These are phyloP conservation scores for slime mould (Dictyostelium discoideum) DNA, from an alignment of 78 protist species.

Conservation along the genomic window DNA sequence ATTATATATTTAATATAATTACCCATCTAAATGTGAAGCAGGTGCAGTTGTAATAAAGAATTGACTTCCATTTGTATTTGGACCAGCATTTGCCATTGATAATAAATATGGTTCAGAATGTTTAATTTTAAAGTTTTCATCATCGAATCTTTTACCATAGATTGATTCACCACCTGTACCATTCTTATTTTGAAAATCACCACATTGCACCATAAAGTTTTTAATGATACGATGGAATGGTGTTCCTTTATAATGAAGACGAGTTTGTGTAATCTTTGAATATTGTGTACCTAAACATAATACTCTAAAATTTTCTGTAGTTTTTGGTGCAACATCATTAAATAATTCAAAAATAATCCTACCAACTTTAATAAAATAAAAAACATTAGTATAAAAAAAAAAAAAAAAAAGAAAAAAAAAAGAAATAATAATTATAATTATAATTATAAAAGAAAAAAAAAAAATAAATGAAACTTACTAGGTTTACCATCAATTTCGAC, in stretches of 20 bases:
- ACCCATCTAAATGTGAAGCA: slow-evolving; percentile 94
- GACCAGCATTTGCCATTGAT: slow-evolving; percentile 97
- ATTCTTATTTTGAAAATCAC: slow-evolving; percentile 92
- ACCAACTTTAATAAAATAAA: slow-evolving; percentile 51
- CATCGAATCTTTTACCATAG: slow-evolving; percentile 92
- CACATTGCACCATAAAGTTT: slow-evolving; percentile 92
- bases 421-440: too few relatives aligned
- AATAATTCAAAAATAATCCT: slow-evolving; percentile 87
- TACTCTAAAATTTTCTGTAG: slow-evolving; percentile 89
- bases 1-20: background rate
- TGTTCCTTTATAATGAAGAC: slow-evolving; percentile 87
- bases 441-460: too few relatives aligned
- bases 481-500: slow-evolving; percentile 65
- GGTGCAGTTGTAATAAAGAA: slow-evolving; percentile 95
- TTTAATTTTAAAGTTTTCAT: slow-evolving; percentile 90
- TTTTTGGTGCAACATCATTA: slow-evolving; percentile 81
- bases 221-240: slow-evolving; percentile 95
- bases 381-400: too few relatives aligned
- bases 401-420: background rate
- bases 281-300: slow-evolving; percentile 93
- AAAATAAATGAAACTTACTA: background rate
- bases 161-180: slow-evolving; percentile 99
- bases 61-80: slow-evolving; percentile 96
- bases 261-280: slow-evolving; percentile 74
- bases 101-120: slow-evolving; percentile 92